Percentiles rank a stretch among this genome's conserved stretches.
phyloP scores from a whole-genome alignment of 2,329 filamentous ascomycete genomes.

The Colletotrichum karsti region DNA sequence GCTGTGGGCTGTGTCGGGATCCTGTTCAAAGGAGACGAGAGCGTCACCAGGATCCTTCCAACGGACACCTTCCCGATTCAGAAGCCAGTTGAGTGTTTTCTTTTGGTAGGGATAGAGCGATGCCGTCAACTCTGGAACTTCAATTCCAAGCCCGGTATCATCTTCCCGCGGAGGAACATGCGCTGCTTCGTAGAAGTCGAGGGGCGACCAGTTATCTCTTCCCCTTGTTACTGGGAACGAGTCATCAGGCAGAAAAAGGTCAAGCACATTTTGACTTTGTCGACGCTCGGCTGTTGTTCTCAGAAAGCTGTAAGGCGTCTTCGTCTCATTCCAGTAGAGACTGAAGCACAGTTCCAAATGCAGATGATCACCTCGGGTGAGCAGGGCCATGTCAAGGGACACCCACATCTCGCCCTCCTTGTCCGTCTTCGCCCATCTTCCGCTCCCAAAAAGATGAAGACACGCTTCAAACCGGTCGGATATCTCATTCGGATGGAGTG shows the following conservation, averaged over 20 bases:
- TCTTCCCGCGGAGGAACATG: slow-evolving; percentile 64
- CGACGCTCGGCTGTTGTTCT: slow-evolving; percentile 39
- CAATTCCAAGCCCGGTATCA: slow-evolving; percentile 44
- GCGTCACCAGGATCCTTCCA: slow-evolving; percentile 44
- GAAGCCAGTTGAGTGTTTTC: slow-evolving; percentile 74
- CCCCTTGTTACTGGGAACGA: slow-evolving; percentile 33
- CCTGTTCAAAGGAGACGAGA: slow-evolving; percentile 28
- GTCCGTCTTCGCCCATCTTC: slow-evolving; percentile 25
- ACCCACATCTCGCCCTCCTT: slow-evolving; percentile 42
- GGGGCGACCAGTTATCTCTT: slow-evolving; percentile 49
- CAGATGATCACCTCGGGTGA: slow-evolving; percentile 35
- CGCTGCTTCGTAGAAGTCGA: slow-evolving; percentile 75
- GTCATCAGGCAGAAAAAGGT: slow-evolving; percentile 43
- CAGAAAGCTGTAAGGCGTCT: slow-evolving; percentile 39
- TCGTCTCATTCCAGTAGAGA: slow-evolving; percentile 53
- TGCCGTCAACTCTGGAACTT: slow-evolving; percentile 54
- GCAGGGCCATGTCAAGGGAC: slow-evolving; percentile 39
- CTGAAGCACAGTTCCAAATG: slow-evolving; percentile 42
- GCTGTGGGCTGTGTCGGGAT: slow-evolving; percentile 15
- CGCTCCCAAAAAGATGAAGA: slow-evolving; percentile 19
- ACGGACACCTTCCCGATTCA: slow-evolving; percentile 70
- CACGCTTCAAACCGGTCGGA: slow-evolving; percentile 5
- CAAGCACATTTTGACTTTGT: slow-evolving; percentile 44
- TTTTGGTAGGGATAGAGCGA: slow-evolving; percentile 77
- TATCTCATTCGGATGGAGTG: background rate